A percentile compares a stretch with the other conserved stretches of the same genome.
These are phyloP conservation scores for Kluyveromyces starmeri DNA, from an alignment of 805 yeast genomes.

Conservation along the genomic window DNA sequence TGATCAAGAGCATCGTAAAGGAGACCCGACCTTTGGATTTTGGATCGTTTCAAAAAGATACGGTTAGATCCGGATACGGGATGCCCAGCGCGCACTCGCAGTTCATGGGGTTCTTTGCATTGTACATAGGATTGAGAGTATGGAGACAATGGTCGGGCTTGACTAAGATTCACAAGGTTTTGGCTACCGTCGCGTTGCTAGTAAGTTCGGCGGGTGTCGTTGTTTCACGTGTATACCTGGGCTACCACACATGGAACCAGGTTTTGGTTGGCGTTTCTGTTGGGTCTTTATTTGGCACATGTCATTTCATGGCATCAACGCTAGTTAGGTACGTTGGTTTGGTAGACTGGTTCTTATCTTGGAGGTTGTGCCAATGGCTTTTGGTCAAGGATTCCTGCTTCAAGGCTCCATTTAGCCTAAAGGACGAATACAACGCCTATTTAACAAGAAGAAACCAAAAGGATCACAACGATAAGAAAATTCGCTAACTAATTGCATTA, in stretches of 20 bases:
- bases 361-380: constrained; percentile 44
- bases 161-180: constrained; percentile 18
- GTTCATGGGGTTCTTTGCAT: constrained; percentile 81
- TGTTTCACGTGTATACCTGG: constrained; percentile 64
- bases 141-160: constrained; percentile 36
- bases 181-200: constrained; percentile 26
- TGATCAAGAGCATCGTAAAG: constrained; percentile 52
- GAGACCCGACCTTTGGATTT: constrained; percentile 64
- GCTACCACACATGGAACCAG: constrained; percentile 69
- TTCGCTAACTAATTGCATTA: too few species aligned
- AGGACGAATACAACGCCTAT: constrained; percentile 38
- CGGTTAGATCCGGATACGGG: constrained; percentile 62
- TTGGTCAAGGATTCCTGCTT: constrained; percentile 55
- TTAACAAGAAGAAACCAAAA: constrained; percentile 16
- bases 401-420: constrained; percentile 37
- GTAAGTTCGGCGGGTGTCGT: constrained; percentile 38
- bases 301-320: constrained; percentile 45
- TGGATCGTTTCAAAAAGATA: constrained; percentile 29
- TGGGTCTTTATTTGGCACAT: constrained; percentile 53
- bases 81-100: constrained; percentile 98
- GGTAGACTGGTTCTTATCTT: constrained; percentile 51
- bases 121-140: constrained; percentile 42
- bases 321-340: constrained; percentile 59
- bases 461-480: too few species aligned
- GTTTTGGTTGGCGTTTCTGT: constrained; percentile 61